Base-by-base conservation (phyloP, 768 basidiomycete genomes). In the Mycena galopus region DNA sequence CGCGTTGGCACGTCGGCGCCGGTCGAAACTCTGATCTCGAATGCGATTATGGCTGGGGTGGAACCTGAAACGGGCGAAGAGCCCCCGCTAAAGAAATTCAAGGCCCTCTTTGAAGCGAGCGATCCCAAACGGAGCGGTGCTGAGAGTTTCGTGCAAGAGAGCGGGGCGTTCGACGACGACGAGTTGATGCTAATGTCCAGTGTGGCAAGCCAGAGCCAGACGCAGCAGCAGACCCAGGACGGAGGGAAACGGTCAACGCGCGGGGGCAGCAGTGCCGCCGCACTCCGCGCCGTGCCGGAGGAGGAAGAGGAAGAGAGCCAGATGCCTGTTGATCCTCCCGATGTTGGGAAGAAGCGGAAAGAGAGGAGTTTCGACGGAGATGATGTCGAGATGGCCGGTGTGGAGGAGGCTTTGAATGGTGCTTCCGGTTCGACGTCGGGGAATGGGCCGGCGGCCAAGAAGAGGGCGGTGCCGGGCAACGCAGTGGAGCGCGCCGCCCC, bases 81-180 rank as follows among this genome's bases (percentile, higher is more conserved):
- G 72, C 93, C 91, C 0, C 88, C 91, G 3, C 79, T 88, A 30
- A 94, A 94, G 77, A 92, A 89, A 79, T 93, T 91, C 83, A 91
- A 89, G 75, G 88, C 90, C 0, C 83, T 94, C 14, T 94, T 93
- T 72, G 93, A 94, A 21, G 88, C 89, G 11, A 91, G 85, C 51
- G 85, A 91, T 76, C 91, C 90, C 32, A 85, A 85, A 72, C 79
- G 81, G 72, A 74, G 84, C 75, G 71, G 73, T 53, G 77, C 81
- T 27, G 80, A 82, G 23, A 78, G 72, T 60, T 65, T 73, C 12
- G 60, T 73, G 6, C 67, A 66, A 44, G 39, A 71, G 25, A 69
- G 57, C 63, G 78, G 64, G 2, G 72, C 67, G 19, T 73, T 70
- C 55, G 74, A 67, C 11, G 77, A 75, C 9, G 69, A 69, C 21